Conservation (phyloP, 768 basidiomycete genomes). For the Suillus bovinus region DNA sequence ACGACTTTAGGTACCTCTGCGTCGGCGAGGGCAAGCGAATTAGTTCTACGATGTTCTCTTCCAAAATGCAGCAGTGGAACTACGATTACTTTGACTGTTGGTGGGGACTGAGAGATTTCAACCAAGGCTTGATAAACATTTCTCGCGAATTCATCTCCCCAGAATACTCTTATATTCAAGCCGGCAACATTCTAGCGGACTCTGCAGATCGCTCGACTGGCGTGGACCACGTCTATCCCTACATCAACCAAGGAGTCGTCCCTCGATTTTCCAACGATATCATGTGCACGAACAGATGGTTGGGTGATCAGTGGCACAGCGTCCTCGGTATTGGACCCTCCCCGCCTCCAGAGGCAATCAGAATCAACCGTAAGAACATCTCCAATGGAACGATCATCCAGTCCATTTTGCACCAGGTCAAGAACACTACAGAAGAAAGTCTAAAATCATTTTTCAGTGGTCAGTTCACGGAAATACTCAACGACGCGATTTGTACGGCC, state of each 20-base stretch:
- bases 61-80: neutral
- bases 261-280: neutral
- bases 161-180: neutral
- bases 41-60: neutral
- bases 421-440: neutral
- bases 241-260: neutral
- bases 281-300: neutral
- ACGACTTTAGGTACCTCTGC: too few relatives aligned
- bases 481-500: too few relatives aligned
- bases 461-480: too few relatives aligned
- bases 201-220: neutral
- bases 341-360: neutral
- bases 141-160: neutral
- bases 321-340: neutral
- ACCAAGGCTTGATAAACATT: neutral
- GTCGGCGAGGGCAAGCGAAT: too few relatives aligned
- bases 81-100: neutral
- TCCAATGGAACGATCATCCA: neutral
- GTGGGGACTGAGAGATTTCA: neutral
- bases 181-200: neutral
- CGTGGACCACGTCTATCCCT: neutral
- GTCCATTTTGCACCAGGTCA: neutral
- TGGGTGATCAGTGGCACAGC: neutral
- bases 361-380: neutral
- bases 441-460: too few relatives aligned